These are phyloP conservation scores for Exutisphaerella laricina DNA, from an alignment of 2,329 filamentous ascomycete species.

Conservation along the genomic window DNA sequence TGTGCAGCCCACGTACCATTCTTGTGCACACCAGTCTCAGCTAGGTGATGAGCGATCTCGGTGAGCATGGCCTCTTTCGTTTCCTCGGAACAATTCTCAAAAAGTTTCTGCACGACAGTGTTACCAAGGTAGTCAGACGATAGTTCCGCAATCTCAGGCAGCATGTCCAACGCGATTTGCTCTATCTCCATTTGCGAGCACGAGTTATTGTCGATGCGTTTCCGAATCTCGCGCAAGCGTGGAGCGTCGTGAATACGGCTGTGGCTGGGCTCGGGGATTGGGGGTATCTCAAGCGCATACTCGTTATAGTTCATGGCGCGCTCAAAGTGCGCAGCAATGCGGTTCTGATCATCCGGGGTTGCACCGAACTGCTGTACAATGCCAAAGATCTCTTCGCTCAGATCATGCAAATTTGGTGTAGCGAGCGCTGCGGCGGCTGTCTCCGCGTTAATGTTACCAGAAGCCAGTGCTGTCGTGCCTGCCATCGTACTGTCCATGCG, in stretches of 20 bases:
- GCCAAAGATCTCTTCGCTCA: slow-evolving; percentile 73
- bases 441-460: slow-evolving; percentile 38
- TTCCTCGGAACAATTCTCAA: slow-evolving; percentile 88
- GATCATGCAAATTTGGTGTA: slow-evolving; percentile 67
- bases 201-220: slow-evolving; percentile 93
- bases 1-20: slow-evolving; percentile 99
- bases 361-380: slow-evolving; percentile 90
- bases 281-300: slow-evolving; percentile 79
- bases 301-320: slow-evolving; percentile 67
- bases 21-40: slow-evolving; percentile 97
- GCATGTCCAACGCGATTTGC: slow-evolving; percentile 85
- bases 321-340: slow-evolving; percentile 69
- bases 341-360: slow-evolving; percentile 66
- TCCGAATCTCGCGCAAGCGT: slow-evolving; percentile 89
- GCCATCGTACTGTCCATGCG: slow-evolving; percentile 34
- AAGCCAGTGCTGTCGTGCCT: slow-evolving; percentile 26
- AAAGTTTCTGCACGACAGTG: slow-evolving; percentile 98
- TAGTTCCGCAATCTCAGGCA: slow-evolving; percentile 91
- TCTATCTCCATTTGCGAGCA: slow-evolving; percentile 84
- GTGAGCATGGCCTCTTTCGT: slow-evolving; percentile 86
- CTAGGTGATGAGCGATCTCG: slow-evolving; percentile 83
- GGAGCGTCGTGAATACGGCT: slow-evolving; percentile 88
- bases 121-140: slow-evolving; percentile 96
- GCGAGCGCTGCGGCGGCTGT: slow-evolving; percentile 53
- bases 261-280: slow-evolving; percentile 80